Conservation (phyloP, 2,329 filamentous ascomycete genomes). For the Colletotrichum eleusines region DNA sequence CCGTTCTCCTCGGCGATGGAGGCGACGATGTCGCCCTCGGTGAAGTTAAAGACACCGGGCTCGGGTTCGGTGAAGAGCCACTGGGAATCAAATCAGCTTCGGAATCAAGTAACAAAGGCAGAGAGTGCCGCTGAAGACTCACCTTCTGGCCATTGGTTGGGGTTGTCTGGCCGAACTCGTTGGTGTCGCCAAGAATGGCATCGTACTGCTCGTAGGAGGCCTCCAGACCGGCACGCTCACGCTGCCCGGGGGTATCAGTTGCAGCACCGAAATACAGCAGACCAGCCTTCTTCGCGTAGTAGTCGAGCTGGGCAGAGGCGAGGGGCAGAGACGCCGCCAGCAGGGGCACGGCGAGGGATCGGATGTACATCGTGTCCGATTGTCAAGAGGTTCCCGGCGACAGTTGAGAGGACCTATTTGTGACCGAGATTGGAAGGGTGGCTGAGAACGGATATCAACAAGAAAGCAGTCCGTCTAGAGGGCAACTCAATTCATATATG, state of each 20-base stretch:
- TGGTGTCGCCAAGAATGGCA: constrained; percentile 62
- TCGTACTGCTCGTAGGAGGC: constrained; percentile 66
- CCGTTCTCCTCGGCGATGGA: constrained; percentile 56
- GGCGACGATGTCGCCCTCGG: constrained; percentile 65
- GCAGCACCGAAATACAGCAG: constrained; percentile 72
- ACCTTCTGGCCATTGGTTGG: constrained; percentile 69
- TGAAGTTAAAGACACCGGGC: constrained; percentile 70
- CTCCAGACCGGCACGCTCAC: constrained; percentile 59
- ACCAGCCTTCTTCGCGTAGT: constrained; percentile 64
- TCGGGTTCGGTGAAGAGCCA: constrained; percentile 72
- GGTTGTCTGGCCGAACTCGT: constrained; percentile 72
- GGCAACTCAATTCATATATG: constrained; percentile 37
- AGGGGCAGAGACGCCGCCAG: constrained; percentile 48
- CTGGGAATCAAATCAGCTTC: constrained; percentile 40
- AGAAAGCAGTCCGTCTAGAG: constrained; percentile 1
- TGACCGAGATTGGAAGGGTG: constrained; percentile 19
- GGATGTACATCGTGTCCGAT: constrained; percentile 44
- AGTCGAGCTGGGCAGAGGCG: constrained; percentile 57
- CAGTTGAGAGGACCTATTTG: constrained; percentile 20
- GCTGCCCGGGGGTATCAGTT: constrained; percentile 62
- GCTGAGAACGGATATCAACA: not conserved
- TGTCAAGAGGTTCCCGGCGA: not conserved
- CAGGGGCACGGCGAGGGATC: constrained; percentile 44
- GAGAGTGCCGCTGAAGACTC: not conserved
- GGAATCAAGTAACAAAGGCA: not conserved